Base-by-base conservation (phyloP, 2,329 filamentous ascomycete species). In the Alternaria brassicae region DNA sequence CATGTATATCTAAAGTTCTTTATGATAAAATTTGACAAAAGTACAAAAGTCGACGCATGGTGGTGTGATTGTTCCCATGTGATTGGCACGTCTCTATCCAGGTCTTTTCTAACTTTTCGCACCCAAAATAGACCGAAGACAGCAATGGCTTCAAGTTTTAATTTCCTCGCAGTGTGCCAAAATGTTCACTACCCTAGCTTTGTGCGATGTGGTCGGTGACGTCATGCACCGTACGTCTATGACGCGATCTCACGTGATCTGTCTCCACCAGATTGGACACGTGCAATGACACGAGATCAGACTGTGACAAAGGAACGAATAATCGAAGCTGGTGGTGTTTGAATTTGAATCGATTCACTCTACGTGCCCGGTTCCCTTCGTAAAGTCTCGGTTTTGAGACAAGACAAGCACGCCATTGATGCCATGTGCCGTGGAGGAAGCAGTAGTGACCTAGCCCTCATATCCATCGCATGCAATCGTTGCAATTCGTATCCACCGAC, bases 311-410 rank as follows among this genome's bases (percentile, higher is more conserved):
- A 5, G 12, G 19, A 49, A 19, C 8, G n/a, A 17, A 49, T 13
- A 37, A 19, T 55, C 53, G 51, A 61, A 63, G 53, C 47, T 61
- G 59, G 57, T 61, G 59, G 58, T 62, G 41, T 60, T 64, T 65
- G 62, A 60, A 65, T 60, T 67, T 68, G 66, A 70, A 73, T 74
- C 69, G 66, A 74, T 74, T 74, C 72, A 74, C 69, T 72, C 71
- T 75, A 75, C 69, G 72, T 71, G 71, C 65, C 65, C 63, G 63
- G 69, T 66, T 59, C 66, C 60, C 60, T 67, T 63, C 63, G 62
- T 67, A 56, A 62, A 68, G 54, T 63, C 69, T 62, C 64, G 62
- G 63, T 65, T 62, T 58, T 55, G 66, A 70, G 64, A 66, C 56
- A 69, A 68, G 62, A 65, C 59, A 69, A 67, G 66, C 66, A 71